phyloP scores from a whole-genome alignment of 2,329 filamentous ascomycete genomes.

The Thermothelomyces thermophilus region DNA sequence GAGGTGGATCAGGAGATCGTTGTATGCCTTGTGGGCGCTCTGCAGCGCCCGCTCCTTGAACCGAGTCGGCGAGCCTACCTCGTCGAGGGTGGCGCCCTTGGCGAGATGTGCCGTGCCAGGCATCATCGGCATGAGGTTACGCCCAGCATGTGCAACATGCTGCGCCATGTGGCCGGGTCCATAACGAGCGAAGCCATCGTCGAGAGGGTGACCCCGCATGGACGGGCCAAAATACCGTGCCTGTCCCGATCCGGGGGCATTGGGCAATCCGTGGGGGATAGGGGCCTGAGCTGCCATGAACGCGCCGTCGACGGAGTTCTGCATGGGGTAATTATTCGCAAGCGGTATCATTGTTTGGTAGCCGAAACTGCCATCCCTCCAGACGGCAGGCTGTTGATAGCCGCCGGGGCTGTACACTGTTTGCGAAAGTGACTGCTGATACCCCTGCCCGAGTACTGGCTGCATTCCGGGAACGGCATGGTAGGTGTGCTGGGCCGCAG shows the following conservation, averaged over 20 bases:
- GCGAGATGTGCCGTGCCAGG: slow-evolving; percentile 10
- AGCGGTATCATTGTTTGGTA: slow-evolving; percentile 30
- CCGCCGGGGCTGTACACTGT: slow-evolving; percentile 36
- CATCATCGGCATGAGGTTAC: slow-evolving; percentile 25
- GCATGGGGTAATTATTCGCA: slow-evolving; percentile 31
- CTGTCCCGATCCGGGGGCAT: slow-evolving; percentile 24
- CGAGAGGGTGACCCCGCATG: slow-evolving; percentile 24
- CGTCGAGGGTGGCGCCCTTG: slow-evolving; percentile 15
- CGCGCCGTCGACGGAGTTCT: slow-evolving; percentile 31
- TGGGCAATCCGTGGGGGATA: slow-evolving; percentile 23
- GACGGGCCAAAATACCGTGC: slow-evolving; percentile 24
- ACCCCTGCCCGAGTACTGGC: slow-evolving; percentile 26
- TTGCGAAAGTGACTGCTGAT: slow-evolving; percentile 34
- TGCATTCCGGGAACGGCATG: slow-evolving; percentile 23
- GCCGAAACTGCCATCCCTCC: slow-evolving; percentile 32
- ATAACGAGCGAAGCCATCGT: slow-evolving; percentile 27
- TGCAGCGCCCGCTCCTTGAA: slow-evolving; percentile 64
- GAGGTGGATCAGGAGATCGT: slow-evolving; percentile 60
- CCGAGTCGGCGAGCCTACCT: slow-evolving; percentile 29
- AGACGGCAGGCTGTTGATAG: slow-evolving; percentile 32
- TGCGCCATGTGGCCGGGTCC: slow-evolving; percentile 21
- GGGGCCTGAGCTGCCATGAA: slow-evolving; percentile 29
- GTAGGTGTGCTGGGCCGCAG: slow-evolving; percentile 20
- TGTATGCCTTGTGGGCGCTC: slow-evolving; percentile 66
- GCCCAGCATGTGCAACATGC: slow-evolving; percentile 24